Base-by-base conservation (phyloP, 1,284 basidiomycete species). In the Boletellus sp. region DNA sequence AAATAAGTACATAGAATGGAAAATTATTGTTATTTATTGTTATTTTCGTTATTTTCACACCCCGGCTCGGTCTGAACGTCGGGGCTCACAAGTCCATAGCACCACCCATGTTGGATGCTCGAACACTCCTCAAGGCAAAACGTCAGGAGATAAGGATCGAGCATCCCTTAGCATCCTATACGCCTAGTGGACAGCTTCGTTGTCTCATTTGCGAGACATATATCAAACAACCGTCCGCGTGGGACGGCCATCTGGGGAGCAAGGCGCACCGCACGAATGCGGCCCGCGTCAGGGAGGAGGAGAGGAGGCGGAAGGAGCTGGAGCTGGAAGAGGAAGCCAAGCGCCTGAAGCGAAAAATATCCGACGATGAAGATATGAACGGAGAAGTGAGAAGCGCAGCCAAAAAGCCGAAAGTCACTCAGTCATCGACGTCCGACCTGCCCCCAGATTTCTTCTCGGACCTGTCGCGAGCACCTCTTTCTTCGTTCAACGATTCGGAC, bases 221-320 rank as follows among this genome's bases (percentile, higher is more conserved):
- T 21, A 72, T 92, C 48, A 91, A 90, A 59, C 78, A 86, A 55
- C 76, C 85, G 4, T 78, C 82, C 17, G 81, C 84, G n/a, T 92
- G 88, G 89, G 81, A 88, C 48, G 87, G 87, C 13, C 87, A 91
- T 64, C 62, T 91, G n/a, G 87, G 84, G 9, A 87, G 81, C 70
- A 91, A 89, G 68, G 68, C 66, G 3, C 88, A 89, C 62, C 80
- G 84, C 40, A 80, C 73, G 29, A 82, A 77, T 56, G 80, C 81
- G 8, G 71, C 73, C 10, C 74, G 76, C 21, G 55, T 80, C 36
- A 76, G 70, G 49, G 78, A 81, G 53, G 75, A 80, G 56, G 76
- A 82, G 53, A 70, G 63, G 43, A 58, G 52, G 22, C 66, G 64
- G 48, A 71, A 69, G 58, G 64, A 65, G 53, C 53, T 64, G 45